phyloP scores from a whole-genome alignment of 2,329 filamentous ascomycete species.

The Colletotrichum sp. region DNA sequence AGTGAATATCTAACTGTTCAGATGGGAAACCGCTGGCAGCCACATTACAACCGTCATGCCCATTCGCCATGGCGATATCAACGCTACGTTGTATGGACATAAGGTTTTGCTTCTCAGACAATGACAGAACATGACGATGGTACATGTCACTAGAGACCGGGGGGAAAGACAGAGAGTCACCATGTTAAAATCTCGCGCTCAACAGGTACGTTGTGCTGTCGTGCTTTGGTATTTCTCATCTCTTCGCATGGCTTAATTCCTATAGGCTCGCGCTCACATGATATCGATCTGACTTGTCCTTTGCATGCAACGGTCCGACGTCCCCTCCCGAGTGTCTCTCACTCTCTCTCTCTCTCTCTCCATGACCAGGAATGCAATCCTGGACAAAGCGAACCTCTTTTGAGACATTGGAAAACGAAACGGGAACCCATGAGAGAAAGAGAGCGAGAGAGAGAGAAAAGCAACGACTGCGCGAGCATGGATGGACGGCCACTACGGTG shows the following conservation, averaged over 20 bases:
- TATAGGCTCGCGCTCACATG: not conserved
- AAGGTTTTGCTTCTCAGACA: not conserved
- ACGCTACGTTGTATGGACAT: not conserved
- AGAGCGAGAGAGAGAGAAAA: not conserved
- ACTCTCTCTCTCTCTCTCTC: not conserved
- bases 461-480: not conserved
- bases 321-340: not conserved
- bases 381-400: not conserved
- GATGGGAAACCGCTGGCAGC: not conserved
- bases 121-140: not conserved
- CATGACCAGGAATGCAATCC: not conserved
- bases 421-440: not conserved
- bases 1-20: not conserved
- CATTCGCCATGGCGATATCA: not conserved
- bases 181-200: not conserved
- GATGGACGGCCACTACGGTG: not conserved
- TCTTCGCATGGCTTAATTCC: not conserved
- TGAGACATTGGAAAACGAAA: conserved; percentile 4
- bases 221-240: not conserved
- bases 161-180: not conserved
- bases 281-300: not conserved
- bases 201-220: not conserved
- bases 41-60: not conserved
- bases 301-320: conserved; percentile 5
- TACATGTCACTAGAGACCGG: not conserved